A percentile compares a stretch with the other conserved stretches of the same genome.
These are phyloP conservation scores for Mortierella sp. DNA, from an alignment of 371 early-diverging fungal species.

Conservation along the genomic window DNA sequence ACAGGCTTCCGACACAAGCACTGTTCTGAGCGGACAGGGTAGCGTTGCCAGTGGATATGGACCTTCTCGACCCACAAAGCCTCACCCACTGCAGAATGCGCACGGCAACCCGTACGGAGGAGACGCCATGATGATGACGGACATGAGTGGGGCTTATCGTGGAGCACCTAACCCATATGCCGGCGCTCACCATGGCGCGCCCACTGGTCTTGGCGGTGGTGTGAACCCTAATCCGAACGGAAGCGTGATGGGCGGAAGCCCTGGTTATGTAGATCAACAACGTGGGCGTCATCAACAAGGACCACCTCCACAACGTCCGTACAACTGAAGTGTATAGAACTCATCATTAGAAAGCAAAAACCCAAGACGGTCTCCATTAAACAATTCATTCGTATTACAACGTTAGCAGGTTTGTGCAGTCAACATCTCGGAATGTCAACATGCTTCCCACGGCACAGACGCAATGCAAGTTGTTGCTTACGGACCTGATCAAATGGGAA, in stretches of 20 bases:
- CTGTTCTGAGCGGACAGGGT: slow-evolving; percentile 51
- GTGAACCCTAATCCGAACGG: slow-evolving; percentile 26
- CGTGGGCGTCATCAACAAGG: slow-evolving; percentile 41
- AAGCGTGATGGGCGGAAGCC: slow-evolving; percentile 34
- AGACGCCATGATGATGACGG: slow-evolving; percentile 50
- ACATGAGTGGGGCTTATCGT: slow-evolving; percentile 35
- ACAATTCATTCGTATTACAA: too few species aligned
- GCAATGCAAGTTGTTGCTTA: too few species aligned
- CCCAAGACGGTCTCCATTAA: too few species aligned
- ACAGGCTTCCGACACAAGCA: slow-evolving; percentile 49
- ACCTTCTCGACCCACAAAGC: slow-evolving; percentile 4
- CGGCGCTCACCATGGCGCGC: slow-evolving; percentile 20
- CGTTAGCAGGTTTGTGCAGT: too few species aligned
- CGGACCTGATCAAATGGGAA: slow-evolving; percentile 17
- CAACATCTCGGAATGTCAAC: too few species aligned
- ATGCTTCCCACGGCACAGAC: too few species aligned
- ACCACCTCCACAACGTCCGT: slow-evolving; percentile 14
- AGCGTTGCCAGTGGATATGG: slow-evolving; percentile 48
- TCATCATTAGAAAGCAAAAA: too few species aligned
- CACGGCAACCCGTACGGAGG: slow-evolving; percentile 29
- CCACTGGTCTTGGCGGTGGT: slow-evolving; percentile 46
- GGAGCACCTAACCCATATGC: slow-evolving; percentile 26
- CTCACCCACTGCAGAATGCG: slow-evolving; percentile 35
- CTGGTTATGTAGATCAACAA: slow-evolving; percentile 45
- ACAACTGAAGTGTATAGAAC: slow-evolving; percentile 18